These are phyloP conservation scores for Penicillium odoratum DNA, from an alignment of 495 filamentous ascomycete species.

Conservation along the genomic window DNA sequence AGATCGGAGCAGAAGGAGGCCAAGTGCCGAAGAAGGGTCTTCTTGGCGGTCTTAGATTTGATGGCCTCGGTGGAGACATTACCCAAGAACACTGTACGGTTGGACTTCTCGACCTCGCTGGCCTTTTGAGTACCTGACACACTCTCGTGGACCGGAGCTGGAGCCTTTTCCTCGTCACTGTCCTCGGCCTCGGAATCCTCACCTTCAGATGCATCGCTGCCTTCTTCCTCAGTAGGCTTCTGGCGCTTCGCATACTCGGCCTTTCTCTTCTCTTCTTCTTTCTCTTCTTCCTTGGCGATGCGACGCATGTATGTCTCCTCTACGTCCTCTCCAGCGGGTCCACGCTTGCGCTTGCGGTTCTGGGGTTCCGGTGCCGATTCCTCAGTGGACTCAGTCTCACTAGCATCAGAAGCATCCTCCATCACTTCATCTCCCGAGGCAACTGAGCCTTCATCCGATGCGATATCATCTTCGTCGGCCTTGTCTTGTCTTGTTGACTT, in stretches of 20 bases:
- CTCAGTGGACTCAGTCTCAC: conserved; percentile 32
- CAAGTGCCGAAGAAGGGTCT: conserved; percentile 68
- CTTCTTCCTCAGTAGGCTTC: conserved; percentile 18
- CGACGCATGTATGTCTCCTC: conserved; percentile 80
- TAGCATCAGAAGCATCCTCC: conserved; percentile 43
- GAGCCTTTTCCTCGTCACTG: conserved; percentile 27
- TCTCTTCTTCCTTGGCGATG: conserved; percentile 59
- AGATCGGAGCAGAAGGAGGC: conserved; percentile 53
- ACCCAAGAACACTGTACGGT: conserved; percentile 87
- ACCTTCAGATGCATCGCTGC: conserved; percentile 18
- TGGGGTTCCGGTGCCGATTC: conserved; percentile 41
- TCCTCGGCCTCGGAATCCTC: conserved; percentile 17
- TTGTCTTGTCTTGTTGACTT: conserved; percentile 23
- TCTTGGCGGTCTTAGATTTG: conserved; percentile 75
- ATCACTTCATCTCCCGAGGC: conserved; percentile 46
- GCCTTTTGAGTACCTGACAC: conserved; percentile 38
- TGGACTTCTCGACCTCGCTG: conserved; percentile 76
- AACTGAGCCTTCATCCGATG: conserved; percentile 37
- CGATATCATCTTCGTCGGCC: conserved; percentile 37
- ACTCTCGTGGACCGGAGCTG: conserved; percentile 59
- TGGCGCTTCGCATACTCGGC: conserved; percentile 28
- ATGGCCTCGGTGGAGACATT: conserved; percentile 85
- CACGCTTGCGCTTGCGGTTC: conserved; percentile 77
- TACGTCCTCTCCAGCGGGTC: conserved; percentile 67
- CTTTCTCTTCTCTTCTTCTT: conserved; percentile 44